These are phyloP conservation scores for Stachybotrys elegans DNA, from an alignment of 2,329 filamentous ascomycete genomes.

Conservation along the genomic window DNA sequence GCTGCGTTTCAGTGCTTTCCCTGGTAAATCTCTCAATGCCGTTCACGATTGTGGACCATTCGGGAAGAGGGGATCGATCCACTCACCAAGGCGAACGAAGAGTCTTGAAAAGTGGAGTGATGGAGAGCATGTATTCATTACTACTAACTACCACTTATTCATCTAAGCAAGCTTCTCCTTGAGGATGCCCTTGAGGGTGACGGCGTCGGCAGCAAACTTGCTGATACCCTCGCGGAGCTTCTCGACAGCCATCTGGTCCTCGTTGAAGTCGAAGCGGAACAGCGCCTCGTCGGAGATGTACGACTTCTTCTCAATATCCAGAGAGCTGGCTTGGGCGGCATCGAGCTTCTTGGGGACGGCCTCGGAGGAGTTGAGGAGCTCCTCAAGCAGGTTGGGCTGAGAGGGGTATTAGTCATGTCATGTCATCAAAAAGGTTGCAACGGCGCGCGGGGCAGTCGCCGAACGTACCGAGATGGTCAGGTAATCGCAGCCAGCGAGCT, in stretches of 20 bases:
- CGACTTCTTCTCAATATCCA: conserved; percentile 79
- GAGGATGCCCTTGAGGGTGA: conserved; percentile 89
- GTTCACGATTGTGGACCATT: too few relatives aligned
- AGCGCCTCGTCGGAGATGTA: conserved; percentile 85
- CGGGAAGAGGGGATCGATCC: too few relatives aligned
- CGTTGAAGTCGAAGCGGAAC: conserved; percentile 99
- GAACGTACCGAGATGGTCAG: conserved; percentile 85
- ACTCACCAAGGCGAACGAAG: too few relatives aligned
- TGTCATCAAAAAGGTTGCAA: conserved; percentile 1
- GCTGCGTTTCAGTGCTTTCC: too few relatives aligned
- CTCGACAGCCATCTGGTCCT: conserved; percentile 98
- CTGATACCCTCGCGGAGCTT: conserved; percentile 99
- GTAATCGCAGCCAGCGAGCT: conserved; percentile 98
- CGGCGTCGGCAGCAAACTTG: conserved; percentile 95
- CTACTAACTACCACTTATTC: too few relatives aligned
- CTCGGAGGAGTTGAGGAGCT: conserved; percentile 79
- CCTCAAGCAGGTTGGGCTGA: conserved; percentile 87
- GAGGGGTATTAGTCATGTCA: conserved; percentile 9
- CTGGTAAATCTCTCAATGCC: too few relatives aligned
- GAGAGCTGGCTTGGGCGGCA: conserved; percentile 55
- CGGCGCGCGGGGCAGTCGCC: not conserved
- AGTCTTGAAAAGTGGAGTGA: too few relatives aligned
- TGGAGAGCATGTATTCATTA: too few relatives aligned
- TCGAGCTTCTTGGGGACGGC: conserved; percentile 91
- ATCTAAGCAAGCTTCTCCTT: conserved; percentile 73